Base-by-base conservation (phyloP, 768 basidiomycete genomes). In the Clathrus columnatus region DNA sequence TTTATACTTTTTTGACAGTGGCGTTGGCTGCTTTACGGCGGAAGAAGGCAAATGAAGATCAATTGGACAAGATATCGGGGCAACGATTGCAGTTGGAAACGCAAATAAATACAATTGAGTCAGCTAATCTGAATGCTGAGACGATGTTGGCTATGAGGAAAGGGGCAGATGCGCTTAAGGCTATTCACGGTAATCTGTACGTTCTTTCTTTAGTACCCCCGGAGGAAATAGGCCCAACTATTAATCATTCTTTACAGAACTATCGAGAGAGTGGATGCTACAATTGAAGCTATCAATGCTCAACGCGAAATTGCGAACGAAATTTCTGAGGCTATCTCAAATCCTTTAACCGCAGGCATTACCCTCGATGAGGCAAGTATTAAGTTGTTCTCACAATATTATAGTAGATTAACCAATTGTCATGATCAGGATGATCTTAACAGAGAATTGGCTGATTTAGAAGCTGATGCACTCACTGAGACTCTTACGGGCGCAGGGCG, bases 141-240 rank as follows among this genome's bases (percentile, higher is more conserved):
- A 97, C 93, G 14, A 91, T 99, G 88, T 75, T 81, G 20, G 93
- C 89, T 24, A 96, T 99, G 90, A 96, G 93, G 86, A 87, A 88
- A 69, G 95, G 89, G 32, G 80, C 92, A 0, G 83, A 85, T 58
- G 96, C 87, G 24, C 80, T 98, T 69, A 86, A 85, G 70, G 78
- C 81, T 48, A 96, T 98, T 52, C 95, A 98, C 62, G 84, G 84
- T 45, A 83, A 83, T 65, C 76, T 96, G 94, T 96, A 59, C 67
- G 92, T 84, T 24, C 48, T 42, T 18, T 24, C 48, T 20, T 16
- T 41, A 28, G n/a, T n/a, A 24, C 21, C 18, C 23, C 41, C 1
- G 18, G n/a, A 42, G 28, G 29, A 23, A 7, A 26, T 26, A 4
- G 23, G 17, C 23, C 24, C 1, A 18, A 20, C 26, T 21, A 21